Conservation (phyloP, 257 asterid species). For the Linaria vulgaris region DNA sequence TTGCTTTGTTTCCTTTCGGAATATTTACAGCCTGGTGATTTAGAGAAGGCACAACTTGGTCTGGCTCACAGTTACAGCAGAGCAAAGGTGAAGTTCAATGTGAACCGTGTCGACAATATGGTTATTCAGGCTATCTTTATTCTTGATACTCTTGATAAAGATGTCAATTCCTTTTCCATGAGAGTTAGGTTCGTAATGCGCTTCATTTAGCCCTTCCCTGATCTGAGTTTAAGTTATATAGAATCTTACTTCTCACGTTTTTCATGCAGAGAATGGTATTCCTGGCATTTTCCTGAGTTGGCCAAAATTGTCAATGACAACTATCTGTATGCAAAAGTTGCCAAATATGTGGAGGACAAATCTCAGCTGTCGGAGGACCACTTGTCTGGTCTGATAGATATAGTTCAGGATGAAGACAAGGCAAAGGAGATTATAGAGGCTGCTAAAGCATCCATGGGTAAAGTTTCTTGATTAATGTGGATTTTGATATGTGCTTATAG, state of each 20-base stretch:
- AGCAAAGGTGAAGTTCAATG: constrained; percentile 95
- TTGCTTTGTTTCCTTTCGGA: constrained; percentile 12
- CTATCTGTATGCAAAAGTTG: constrained; percentile 83
- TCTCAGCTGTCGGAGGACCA: constrained; percentile 66
- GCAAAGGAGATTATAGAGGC: constrained; percentile 95
- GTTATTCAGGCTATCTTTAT: constrained; percentile 93
- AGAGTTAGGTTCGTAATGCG: constrained; percentile 67
- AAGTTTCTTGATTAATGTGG: not conserved
- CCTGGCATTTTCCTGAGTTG: constrained; percentile 97
- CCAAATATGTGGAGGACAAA: constrained; percentile 86
- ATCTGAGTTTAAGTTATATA: not conserved
- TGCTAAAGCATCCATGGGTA: constrained; percentile 99
- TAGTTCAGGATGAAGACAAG: constrained; percentile 91
- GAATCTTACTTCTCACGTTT: constrained; percentile 4
- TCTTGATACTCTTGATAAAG: constrained; percentile 96
- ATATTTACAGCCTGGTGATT: constrained; percentile 67
- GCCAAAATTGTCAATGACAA: constrained; percentile 87
- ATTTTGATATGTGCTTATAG: constrained; percentile 2
- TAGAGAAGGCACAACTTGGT: constrained; percentile 97
- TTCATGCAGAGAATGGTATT: constrained; percentile 86
- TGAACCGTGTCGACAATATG: constrained; percentile 96
- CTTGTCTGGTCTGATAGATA: constrained; percentile 59
- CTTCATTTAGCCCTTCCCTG: not conserved
- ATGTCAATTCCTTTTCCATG: constrained; percentile 90
- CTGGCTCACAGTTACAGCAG: constrained; percentile 94